Evolutionary conservation across 176 grass and related monocot genomes (phyloP), one percentile per base, ranked within the genome.

Genomic region (Bothriochloa decipiens): DNA sequence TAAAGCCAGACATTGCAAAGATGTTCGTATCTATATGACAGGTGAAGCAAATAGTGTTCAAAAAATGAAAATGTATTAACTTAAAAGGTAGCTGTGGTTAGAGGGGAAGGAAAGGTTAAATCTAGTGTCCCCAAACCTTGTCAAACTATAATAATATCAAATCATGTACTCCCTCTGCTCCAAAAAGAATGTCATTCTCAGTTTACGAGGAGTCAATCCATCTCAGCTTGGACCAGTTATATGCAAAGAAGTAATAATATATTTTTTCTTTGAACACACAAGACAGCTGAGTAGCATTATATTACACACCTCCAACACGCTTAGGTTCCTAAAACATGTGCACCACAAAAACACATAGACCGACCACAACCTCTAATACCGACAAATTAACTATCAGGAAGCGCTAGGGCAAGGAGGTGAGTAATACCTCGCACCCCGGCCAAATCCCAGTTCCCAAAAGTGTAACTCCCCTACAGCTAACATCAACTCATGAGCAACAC

Each of bases 1-100:
- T 80, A 94, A 88, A 76, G 92, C 78, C 69, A 94, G 75, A 58
- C 88, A 91, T 65, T 92, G 92, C 83, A 94, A 84, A 26, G 92
- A 94, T 78, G 92, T 94, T 81, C 92, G 82, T 90, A 94, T 90
- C 92, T 94, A 79, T 64, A 86, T 15, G 22, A 79, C 47, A 46
- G 23, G 17, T 68, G 66, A 79, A 74, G 42, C 37, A 75, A 49
- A 82, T 36, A 62, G 55, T 66, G 73, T 47, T 72, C 6, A 89
- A 22, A 80, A 73, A 72, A 64, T 15, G 35, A 61, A 18, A 77
- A 72, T 73, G 36, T 16, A 63, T 61, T 50, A 15, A 73, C 25
- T 20, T 41, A 71, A 65, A 46, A 18, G 23, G 64, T 79, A 74
- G 26, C 2, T 26, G n/a, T 71, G 49, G 22, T 70, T 53, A 16